phyloP scores from a whole-genome alignment of 768 basidiomycete genomes.

The Macrolepiota dolichaula region DNA sequence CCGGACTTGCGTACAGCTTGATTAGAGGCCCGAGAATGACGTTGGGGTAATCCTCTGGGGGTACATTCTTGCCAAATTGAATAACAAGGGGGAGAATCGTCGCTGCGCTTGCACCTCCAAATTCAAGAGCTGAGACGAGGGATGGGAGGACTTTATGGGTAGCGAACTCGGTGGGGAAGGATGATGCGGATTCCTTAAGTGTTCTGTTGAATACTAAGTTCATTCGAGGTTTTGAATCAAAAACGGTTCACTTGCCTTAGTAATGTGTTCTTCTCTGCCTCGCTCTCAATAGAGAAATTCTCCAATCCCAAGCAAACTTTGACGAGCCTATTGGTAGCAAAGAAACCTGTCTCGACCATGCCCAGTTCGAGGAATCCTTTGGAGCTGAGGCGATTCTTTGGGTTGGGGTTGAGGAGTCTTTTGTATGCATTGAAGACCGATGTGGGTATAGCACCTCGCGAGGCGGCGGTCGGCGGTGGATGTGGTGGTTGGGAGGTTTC shows the following conservation, averaged over 20 bases:
- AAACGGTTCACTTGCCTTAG: slow-evolving; percentile 49
- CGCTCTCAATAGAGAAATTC: slow-evolving; percentile 76
- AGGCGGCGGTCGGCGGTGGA: slow-evolving; percentile 71
- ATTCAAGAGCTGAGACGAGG: slow-evolving; percentile 73
- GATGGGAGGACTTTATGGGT: slow-evolving; percentile 87
- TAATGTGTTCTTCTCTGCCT: slow-evolving; percentile 72
- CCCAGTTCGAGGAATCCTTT: slow-evolving; percentile 78
- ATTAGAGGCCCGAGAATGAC: slow-evolving; percentile 75
- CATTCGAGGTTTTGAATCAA: neutral
- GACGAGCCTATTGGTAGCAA: slow-evolving; percentile 76
- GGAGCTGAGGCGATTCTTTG: slow-evolving; percentile 71
- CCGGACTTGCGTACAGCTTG: slow-evolving; percentile 83
- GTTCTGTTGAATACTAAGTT: slow-evolving; percentile 41
- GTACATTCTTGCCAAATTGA: slow-evolving; percentile 68
- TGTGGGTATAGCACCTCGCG: slow-evolving; percentile 73
- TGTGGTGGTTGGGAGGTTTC: slow-evolving; percentile 69
- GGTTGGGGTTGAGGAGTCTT: slow-evolving; percentile 85
- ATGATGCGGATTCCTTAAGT: slow-evolving; percentile 73
- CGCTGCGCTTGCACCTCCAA: slow-evolving; percentile 72
- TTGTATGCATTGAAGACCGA: slow-evolving; percentile 80
- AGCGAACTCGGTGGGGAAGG: slow-evolving; percentile 85
- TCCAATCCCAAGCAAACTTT: slow-evolving; percentile 84
- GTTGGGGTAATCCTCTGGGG: slow-evolving; percentile 66
- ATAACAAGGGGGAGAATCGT: slow-evolving; percentile 82
- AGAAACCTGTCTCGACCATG: slow-evolving; percentile 83